Percentiles rank a stretch among this genome's conserved stretches.
These are phyloP conservation scores for Sphagnum contortum DNA, from an alignment of 225 moss, liverwort and hornwort genomes.

Conservation along the genomic window DNA sequence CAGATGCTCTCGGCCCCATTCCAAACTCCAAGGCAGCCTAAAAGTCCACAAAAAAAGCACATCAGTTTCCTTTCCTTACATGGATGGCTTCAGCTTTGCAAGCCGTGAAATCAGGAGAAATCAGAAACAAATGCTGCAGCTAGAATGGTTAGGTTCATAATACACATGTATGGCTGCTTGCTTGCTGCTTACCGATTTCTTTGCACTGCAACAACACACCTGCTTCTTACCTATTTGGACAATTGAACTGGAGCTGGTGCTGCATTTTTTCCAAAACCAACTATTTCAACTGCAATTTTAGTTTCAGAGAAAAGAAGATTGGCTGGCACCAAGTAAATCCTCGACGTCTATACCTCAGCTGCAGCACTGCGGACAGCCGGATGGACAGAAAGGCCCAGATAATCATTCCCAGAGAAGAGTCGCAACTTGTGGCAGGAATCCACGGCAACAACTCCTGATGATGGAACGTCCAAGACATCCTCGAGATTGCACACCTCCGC, in stretches of 20 bases:
- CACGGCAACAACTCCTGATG: constrained; percentile 3
- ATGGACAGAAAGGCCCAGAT: constrained; percentile 81
- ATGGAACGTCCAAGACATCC: constrained; percentile 2
- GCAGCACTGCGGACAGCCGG: constrained; percentile 82
- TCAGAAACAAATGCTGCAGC: no score
- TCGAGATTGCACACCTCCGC: constrained; percentile 20
- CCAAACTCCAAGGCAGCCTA: constrained; percentile 94
- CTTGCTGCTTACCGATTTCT: no score
- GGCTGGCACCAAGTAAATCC: no score
- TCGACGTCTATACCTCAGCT: constrained; percentile 39
- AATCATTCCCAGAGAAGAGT: constrained; percentile 93
- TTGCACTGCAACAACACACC: no score
- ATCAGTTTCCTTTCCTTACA: background rate
- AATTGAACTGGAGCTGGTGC: no score
- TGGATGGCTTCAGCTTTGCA: background rate
- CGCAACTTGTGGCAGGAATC: constrained; percentile 46
- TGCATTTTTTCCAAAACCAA: no score
- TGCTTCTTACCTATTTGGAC: no score
- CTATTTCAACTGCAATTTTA: no score
- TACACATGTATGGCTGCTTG: no score
- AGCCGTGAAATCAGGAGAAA: no score
- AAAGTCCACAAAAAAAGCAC: background rate
- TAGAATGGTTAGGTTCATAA: no score
- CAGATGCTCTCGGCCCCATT: constrained; percentile 92
- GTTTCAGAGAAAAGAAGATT: no score